A percentile compares a stretch with the other conserved stretches of the same genome.
These are phyloP conservation scores for Citrus sinensis DNA, from an alignment of 345 rosid genomes.

Conservation along the genomic window DNA sequence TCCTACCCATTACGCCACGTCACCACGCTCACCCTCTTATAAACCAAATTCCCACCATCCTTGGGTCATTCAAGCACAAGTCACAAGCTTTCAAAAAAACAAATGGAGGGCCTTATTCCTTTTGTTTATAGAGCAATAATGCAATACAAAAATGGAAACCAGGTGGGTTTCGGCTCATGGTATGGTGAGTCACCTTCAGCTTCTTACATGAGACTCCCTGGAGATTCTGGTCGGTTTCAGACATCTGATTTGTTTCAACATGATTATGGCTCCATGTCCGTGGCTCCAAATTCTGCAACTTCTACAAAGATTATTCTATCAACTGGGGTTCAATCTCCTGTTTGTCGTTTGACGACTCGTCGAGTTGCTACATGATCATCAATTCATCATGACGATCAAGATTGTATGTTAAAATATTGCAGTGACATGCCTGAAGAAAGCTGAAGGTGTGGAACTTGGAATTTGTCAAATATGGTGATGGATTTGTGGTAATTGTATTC, in stretches of 20 bases:
- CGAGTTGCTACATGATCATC: constrained; percentile 39
- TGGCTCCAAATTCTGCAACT: constrained; percentile 10
- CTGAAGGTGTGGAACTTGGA: constrained; percentile 29
- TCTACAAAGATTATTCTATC: constrained; percentile 42
- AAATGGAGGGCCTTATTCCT: constrained; percentile 87
- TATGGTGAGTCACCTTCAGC: constrained; percentile 60
- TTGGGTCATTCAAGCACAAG: constrained; percentile 11
- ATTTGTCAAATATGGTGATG: neutral
- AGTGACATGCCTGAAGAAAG: constrained; percentile 28
- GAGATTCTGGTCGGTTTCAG: constrained; percentile 77
- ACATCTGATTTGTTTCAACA: constrained; percentile 47
- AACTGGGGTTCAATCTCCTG: constrained; percentile 59
- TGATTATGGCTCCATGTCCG: constrained; percentile 30
- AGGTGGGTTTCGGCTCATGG: constrained; percentile 37
- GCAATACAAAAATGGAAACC: constrained; percentile 60
- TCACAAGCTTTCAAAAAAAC: neutral
- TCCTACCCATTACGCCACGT: constrained; percentile 48
- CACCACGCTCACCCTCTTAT: constrained; percentile 30
- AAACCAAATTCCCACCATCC: constrained; percentile 16
- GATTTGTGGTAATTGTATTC: neutral
- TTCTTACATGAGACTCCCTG: constrained; percentile 77
- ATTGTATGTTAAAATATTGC: neutral
- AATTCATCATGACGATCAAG: neutral
- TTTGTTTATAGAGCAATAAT: constrained; percentile 57
- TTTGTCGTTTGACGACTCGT: constrained; percentile 42